Evolutionary conservation across 2,329 filamentous ascomycete genomes (phyloP).

Genomic region (Teratosphaeria gauchensis): DNA sequence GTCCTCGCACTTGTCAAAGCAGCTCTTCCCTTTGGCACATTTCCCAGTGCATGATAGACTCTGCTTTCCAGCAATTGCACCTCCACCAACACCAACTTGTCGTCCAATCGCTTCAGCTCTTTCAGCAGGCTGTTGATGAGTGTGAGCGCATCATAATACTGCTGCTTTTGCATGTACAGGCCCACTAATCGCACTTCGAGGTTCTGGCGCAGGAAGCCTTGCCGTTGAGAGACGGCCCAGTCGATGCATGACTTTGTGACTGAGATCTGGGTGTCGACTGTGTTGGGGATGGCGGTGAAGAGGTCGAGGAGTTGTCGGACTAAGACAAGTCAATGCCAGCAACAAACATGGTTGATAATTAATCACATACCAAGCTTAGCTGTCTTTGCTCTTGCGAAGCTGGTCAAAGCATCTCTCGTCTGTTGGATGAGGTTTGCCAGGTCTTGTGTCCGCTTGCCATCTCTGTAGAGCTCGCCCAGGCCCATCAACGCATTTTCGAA

Average conservation of each 20-base stretch:
- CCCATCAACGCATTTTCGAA: slow-evolving; percentile 85
- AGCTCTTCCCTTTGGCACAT: slow-evolving; percentile 90
- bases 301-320: slow-evolving; percentile 95
- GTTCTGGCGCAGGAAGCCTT: slow-evolving; percentile 94
- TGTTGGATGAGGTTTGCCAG: slow-evolving; percentile 83
- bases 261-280: slow-evolving; percentile 83
- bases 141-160: slow-evolving; percentile 92
- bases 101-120: slow-evolving; percentile 94
- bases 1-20: slow-evolving; percentile 90
- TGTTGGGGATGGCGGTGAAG: slow-evolving; percentile 87
- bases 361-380: slow-evolving; percentile 71
- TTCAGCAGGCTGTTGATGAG: slow-evolving; percentile 94
- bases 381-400: slow-evolving; percentile 97
- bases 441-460: slow-evolving; percentile 72
- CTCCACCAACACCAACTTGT: slow-evolving; percentile 96
- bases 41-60: slow-evolving; percentile 94
- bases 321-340: slow-evolving; percentile 3
- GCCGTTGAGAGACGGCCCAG: slow-evolving; percentile 90
- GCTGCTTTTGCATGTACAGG: slow-evolving; percentile 93
- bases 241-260: slow-evolving; percentile 99
- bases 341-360: neutral
- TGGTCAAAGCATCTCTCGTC: slow-evolving; percentile 83
- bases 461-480: slow-evolving; percentile 84
- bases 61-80: slow-evolving; percentile 94
- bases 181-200: slow-evolving; percentile 90